These are phyloP conservation scores for Atkinsonella hypoxylon DNA, from an alignment of 2,329 filamentous ascomycete genomes.

Conservation along the genomic window DNA sequence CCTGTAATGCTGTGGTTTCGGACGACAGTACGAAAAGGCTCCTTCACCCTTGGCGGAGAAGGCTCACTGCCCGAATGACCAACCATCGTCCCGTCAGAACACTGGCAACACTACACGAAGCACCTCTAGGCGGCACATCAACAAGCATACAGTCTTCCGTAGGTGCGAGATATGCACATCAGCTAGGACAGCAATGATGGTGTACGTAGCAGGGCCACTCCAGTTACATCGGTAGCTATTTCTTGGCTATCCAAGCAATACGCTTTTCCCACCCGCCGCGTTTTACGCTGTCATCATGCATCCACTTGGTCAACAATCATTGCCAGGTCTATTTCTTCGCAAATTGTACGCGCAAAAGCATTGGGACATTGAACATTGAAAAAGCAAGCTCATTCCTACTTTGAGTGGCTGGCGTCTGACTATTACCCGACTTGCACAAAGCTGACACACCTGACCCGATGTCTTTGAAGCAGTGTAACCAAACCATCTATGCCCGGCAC, in stretches of 20 bases:
- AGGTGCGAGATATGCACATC: no score
- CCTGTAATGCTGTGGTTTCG: neutral
- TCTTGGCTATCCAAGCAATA: no score
- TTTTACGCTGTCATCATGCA: neutral
- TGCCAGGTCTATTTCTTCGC: no score
- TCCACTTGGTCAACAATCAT: neutral
- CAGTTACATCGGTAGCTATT: no score
- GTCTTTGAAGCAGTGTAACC: neutral
- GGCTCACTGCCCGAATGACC: neutral
- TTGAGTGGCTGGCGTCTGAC: neutral
- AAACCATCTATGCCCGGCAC: neutral
- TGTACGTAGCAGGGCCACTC: no score
- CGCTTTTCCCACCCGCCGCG: neutral
- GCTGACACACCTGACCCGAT: neutral
- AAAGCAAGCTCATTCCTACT: no score
- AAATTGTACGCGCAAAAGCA: no score
- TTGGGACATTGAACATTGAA: no score
- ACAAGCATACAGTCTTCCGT: no score
- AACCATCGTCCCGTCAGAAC: neutral
- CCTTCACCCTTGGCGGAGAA: neutral
- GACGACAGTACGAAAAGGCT: neutral
- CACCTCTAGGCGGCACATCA: no score
- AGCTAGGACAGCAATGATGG: no score
- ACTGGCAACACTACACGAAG: neutral
- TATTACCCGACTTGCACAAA: neutral